Evolutionary conservation across 495 filamentous ascomycete genomes (phyloP).

Genomic region (Penicillium paxilli): DNA sequence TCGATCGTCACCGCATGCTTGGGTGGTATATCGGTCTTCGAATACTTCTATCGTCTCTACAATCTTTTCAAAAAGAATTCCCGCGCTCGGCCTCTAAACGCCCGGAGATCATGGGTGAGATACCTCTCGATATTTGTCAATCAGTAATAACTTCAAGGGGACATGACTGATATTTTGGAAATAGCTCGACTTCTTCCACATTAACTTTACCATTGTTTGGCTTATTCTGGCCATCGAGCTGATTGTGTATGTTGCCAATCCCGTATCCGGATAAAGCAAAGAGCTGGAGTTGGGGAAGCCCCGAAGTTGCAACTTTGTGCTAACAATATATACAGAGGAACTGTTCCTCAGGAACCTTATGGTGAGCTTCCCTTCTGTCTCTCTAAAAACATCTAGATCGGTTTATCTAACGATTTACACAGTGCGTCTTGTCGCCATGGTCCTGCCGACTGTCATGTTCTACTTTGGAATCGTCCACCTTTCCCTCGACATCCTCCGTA

Average conservation of each 20-base stretch:
- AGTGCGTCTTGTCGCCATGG: slow-evolving; percentile 63
- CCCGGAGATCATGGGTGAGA: slow-evolving; percentile 48
- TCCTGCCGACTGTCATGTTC: slow-evolving; percentile 59
- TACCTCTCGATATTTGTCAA: not conserved
- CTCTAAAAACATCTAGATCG: slow-evolving; percentile 6
- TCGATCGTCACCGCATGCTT: slow-evolving; percentile 57
- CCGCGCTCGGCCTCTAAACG: slow-evolving; percentile 53
- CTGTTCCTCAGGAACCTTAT: slow-evolving; percentile 38
- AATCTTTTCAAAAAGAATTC: slow-evolving; percentile 48
- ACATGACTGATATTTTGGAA: not conserved
- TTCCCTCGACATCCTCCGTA: slow-evolving; percentile 46
- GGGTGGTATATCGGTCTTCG: slow-evolving; percentile 60
- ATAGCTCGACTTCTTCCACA: slow-evolving; percentile 63
- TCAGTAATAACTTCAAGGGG: no score
- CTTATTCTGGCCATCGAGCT: slow-evolving; percentile 51
- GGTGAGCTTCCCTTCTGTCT: slow-evolving; percentile 22
- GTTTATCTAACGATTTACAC: slow-evolving; percentile 21
- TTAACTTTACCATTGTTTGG: slow-evolving; percentile 59
- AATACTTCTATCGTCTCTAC: slow-evolving; percentile 52
- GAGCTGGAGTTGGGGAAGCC: no score
- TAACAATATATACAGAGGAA: slow-evolving; percentile 39
- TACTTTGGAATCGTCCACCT: slow-evolving; percentile 58
- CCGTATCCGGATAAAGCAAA: not conserved
- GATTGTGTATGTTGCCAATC: slow-evolving; percentile 43
- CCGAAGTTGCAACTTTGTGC: slow-evolving; percentile 8